Evolutionary conservation across 2,329 filamentous ascomycete genomes (phyloP), one percentile per base, ranked within the genome.

Genomic region (Fusarium pseudoanthophilum): DNA sequence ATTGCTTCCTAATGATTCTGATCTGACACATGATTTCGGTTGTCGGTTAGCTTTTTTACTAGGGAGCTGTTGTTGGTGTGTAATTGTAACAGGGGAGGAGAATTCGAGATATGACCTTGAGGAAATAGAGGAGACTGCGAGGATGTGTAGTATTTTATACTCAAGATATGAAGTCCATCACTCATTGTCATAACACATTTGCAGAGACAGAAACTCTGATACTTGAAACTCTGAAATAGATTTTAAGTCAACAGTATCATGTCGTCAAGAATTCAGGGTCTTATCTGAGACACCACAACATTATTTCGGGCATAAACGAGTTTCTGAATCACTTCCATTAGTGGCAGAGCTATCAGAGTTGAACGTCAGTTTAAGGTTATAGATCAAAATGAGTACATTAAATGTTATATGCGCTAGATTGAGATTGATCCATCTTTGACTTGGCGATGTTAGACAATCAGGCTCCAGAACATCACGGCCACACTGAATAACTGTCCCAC

Each of bases 31-130:
- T 37, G 2, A 9, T 21, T 28, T 0, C 14, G 14, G 10, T 9
- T 26, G 2, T 15, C 3, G 18, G 4, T 24, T 15, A 8, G 16
- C 0, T 2, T 4, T 10, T 14, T 6, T 14, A 20, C 1, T 20
- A 4, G 1, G 8, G 5, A 15, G 13, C 4, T 52, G 9, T 26
- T 24, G 2, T 15, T 20, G n/a, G 16, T 20, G 1, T 34, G n/a
- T 20, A 34, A 11, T 15, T 20, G 9, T 11, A 20, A 24, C 8
- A 0, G 20, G 16, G 11, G n/a, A 34, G n/a, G n/a, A 14, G 8
- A 51, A 5, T 24, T 24, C 3, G 16, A n/a, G n/a, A 10, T 7
- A 34, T 18, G 11, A 20, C 9, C 1, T 26, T 34, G 2, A 7
- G n/a, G 18, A 26, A 20, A 15, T 24, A 9, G 7, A 15, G 15